A percentile compares a stretch with the other conserved stretches of the same genome.
These are phyloP conservation scores for Aspergillus neoniger DNA, from an alignment of 2,329 filamentous ascomycete species.

Conservation along the genomic window DNA sequence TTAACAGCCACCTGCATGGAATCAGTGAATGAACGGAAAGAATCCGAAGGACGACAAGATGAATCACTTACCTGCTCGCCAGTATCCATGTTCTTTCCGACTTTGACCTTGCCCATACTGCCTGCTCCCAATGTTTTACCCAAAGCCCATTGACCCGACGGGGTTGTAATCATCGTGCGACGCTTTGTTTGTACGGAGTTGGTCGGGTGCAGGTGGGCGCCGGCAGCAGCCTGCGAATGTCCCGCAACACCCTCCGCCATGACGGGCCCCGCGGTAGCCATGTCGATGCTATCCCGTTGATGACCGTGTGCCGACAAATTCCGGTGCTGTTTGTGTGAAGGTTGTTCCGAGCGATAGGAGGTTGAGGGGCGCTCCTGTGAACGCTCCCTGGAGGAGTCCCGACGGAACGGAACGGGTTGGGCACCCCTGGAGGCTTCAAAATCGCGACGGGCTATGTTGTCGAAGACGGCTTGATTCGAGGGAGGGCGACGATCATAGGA, in stretches of 20 bases:
- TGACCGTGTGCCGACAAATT: conserved; percentile 44
- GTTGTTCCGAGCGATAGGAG: conserved; percentile 57
- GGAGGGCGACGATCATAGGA: conserved; percentile 50
- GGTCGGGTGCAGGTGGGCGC: conserved; percentile 33
- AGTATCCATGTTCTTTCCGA: conserved; percentile 85
- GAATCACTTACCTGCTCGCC: conserved; percentile 74
- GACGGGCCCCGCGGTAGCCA: conserved; percentile 51
- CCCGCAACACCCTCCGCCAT: conserved; percentile 57
- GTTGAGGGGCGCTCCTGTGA: conserved; percentile 44
- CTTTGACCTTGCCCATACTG: conserved; percentile 98
- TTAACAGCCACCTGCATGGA: conserved; percentile 81
- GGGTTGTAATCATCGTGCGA: conserved; percentile 82
- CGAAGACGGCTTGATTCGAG: conserved; percentile 51
- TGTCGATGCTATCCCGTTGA: conserved; percentile 47
- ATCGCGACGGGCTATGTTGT: conserved; percentile 65
- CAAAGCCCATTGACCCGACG: conserved; percentile 89
- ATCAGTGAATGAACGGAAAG: background rate
- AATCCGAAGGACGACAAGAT: background rate
- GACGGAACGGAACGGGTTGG: conserved; percentile 57
- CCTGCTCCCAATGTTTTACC: conserved; percentile 97
- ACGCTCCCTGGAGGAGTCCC: conserved; percentile 66
- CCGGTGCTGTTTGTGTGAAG: conserved; percentile 46
- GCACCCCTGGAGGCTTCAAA: conserved; percentile 71
- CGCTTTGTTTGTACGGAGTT: conserved; percentile 49
- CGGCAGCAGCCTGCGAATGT: conserved; percentile 51